Evolutionary conservation across 2,329 filamentous ascomycete species (phyloP), one percentile per base, ranked within the genome.

Genomic region (Colletotrichum plurivorum): DNA sequence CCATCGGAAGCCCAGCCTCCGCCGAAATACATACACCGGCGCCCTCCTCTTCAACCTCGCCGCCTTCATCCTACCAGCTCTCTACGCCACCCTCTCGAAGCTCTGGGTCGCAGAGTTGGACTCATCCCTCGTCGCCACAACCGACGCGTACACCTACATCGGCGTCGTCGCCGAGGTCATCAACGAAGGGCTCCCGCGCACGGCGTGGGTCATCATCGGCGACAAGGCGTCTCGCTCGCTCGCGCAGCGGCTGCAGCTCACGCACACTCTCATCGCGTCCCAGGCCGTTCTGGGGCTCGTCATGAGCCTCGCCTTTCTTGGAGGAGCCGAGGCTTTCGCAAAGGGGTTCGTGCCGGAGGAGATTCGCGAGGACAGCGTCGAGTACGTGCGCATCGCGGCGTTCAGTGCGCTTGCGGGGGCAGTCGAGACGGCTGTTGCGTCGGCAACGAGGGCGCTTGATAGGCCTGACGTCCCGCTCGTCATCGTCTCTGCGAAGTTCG

Each of bases 71-170:
- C 84, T 93, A 0, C 91, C 90, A 1, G 91, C 91, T 0, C 80
- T 94, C 0, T 93, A 93, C 74, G 78, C 79, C 41, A 94, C 91
- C 0, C 84, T 94, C 0, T 87, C 87, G 56, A 93, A 93, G 74
- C 82, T 93, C 18, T 94, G 90, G 92, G 86, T 94, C 2, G 90
- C 91, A 2, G 86, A 86, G 87, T 90, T 92, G 66, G 88, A 92
- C 76, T 78, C 85, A 1, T 85, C 82, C 10, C 82, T 88, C 70
- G 88, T 92, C 1, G 89, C 87, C 18, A 91, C 88, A 0, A 92
- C 89, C 0, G 89, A 92, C 67, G 81, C 85, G 0, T 93, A 92
- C 77, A 93, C 90, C 0, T 94, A 94, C 76, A 92, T 94, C 68
- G 84, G 87, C 20, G 85, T 89, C 0, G 83, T 93, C 0, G 87